These are phyloP conservation scores for Mangifera indica DNA, from an alignment of 345 rosid genomes.

Conservation along the genomic window DNA sequence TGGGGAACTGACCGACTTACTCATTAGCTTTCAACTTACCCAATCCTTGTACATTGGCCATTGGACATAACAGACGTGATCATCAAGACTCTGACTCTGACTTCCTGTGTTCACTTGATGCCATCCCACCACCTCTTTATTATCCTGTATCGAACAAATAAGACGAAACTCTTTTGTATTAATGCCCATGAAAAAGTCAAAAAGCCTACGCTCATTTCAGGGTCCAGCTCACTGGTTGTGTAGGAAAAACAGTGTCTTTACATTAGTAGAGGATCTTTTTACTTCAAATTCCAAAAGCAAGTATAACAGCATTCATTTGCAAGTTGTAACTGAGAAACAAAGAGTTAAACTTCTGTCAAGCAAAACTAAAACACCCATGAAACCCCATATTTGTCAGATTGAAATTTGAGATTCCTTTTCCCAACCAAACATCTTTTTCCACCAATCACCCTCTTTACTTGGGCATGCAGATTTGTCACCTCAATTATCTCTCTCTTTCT, in stretches of 20 bases:
- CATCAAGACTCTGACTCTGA: constrained; percentile 26
- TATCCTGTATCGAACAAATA: background rate
- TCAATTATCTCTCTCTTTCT: constrained; percentile 28
- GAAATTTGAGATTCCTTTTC: constrained; percentile 29
- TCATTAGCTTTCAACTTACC: constrained; percentile 26
- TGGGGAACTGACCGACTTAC: constrained; percentile 32
- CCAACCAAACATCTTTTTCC: constrained; percentile 40
- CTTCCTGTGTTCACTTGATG: background rate
- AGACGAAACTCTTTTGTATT: background rate
- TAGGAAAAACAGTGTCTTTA: background rate
- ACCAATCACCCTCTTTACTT: constrained; percentile 42
- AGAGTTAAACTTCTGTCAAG: constrained; percentile 1
- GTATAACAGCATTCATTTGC: background rate
- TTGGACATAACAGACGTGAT: background rate
- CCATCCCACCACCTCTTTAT: background rate
- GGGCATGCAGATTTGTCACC: constrained; percentile 38
- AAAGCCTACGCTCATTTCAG: background rate
- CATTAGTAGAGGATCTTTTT: background rate
- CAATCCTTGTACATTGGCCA: constrained; percentile 37
- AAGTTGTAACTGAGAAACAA: constrained; percentile 5
- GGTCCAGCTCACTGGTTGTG: background rate
- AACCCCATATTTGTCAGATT: constrained; percentile 17
- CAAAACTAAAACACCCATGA: background rate
- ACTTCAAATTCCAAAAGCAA: background rate
- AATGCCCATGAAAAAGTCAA: background rate